A percentile compares a stretch with the other conserved stretches of the same genome.
Evolutionary conservation across 768 basidiomycete species (phyloP).

Genomic region (Phylloporus rhodoxanthus): DNA sequence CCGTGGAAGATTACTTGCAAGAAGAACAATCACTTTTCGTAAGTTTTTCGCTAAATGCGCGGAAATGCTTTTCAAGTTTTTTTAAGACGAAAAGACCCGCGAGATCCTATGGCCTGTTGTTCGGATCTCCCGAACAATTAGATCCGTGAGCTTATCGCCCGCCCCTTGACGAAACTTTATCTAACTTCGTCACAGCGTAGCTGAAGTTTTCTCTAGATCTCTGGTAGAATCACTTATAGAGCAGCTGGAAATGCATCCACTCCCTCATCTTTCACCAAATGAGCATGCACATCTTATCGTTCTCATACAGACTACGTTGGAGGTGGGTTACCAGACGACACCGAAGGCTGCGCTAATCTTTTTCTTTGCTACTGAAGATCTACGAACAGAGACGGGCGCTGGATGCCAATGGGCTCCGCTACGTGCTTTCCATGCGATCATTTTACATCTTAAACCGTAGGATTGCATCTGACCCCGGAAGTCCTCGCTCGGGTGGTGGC

Average conservation of each 20-base stretch:
- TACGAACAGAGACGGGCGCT: constrained; percentile 87
- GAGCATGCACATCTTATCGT: constrained; percentile 82
- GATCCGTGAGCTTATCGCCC: constrained; percentile 39
- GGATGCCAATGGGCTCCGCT: constrained; percentile 89
- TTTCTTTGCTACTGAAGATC: constrained; percentile 44
- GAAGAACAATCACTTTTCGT: constrained; percentile 20
- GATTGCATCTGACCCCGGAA: constrained; percentile 41
- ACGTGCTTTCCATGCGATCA: constrained; percentile 86
- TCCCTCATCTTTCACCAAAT: constrained; percentile 68
- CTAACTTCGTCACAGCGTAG: constrained; percentile 32
- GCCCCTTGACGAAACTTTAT: neutral
- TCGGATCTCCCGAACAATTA: constrained; percentile 38
- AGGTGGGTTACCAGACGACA: constrained; percentile 42
- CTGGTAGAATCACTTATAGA: constrained; percentile 59
- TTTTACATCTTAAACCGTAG: constrained; percentile 82
- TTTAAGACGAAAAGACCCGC: constrained; percentile 12
- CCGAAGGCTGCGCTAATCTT: neutral
- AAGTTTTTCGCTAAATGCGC: neutral
- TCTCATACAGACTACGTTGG: constrained; percentile 80
- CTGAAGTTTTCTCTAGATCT: constrained; percentile 53
- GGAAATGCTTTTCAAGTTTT: neutral
- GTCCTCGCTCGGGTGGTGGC: constrained; percentile 39
- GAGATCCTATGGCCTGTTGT: constrained; percentile 49
- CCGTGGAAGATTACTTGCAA: constrained; percentile 42
- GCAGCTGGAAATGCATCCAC: constrained; percentile 52